Base-by-base conservation (phyloP, 2,329 filamentous ascomycete genomes). In the Alternaria rosae region DNA sequence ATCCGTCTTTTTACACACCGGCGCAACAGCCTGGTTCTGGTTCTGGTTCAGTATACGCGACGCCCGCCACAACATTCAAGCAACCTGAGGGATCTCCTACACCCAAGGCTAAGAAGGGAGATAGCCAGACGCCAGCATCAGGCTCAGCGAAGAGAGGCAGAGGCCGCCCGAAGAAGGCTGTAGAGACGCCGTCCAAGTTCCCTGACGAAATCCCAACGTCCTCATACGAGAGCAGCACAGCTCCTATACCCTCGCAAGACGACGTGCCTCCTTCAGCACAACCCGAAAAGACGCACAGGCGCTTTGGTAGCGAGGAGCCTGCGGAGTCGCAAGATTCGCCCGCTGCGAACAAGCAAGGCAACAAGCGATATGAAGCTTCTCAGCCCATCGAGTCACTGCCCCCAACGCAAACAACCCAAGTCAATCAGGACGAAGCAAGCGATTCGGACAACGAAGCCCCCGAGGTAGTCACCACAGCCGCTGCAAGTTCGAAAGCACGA, bases 361-460 rank as follows among this genome's bases (percentile, higher is more conserved):
- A 64, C 52, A 65, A 64, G 25, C 60, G 54, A 21, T 68, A 65
- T 53, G 55, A 69, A 57, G 55, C 56, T 38, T 38, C 35, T 38
- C 35, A 38, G n/a, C 35, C 35, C 15, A 38, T 38, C 35, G 35
- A 38, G 35, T 38, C 35, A 38, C 35, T 38, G 15, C 52, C 51
- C 21, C 51, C 45, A 42, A 15, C 32, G 8, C 28, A 45, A 48
- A 12, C 51, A 13, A 57, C 60, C 10, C 54, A 65, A 21, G 54
- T 66, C 12, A 66, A 70, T 11, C 70, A 76, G 15, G 72, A 72
- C 59, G 69, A 71, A 13, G 72, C 62, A 30, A 73, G 66, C 64
- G 77, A 78, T 64, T 76, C 77, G 0, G 78, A 79, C 57, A 76
- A 79, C 57, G 77, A 79, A 62, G 78, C 77, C 7, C 78, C 79